Evolutionary conservation across 2,329 filamentous ascomycete genomes (phyloP), one percentile per base, ranked within the genome.

Genomic region (Berkeleyomyces basicola): DNA sequence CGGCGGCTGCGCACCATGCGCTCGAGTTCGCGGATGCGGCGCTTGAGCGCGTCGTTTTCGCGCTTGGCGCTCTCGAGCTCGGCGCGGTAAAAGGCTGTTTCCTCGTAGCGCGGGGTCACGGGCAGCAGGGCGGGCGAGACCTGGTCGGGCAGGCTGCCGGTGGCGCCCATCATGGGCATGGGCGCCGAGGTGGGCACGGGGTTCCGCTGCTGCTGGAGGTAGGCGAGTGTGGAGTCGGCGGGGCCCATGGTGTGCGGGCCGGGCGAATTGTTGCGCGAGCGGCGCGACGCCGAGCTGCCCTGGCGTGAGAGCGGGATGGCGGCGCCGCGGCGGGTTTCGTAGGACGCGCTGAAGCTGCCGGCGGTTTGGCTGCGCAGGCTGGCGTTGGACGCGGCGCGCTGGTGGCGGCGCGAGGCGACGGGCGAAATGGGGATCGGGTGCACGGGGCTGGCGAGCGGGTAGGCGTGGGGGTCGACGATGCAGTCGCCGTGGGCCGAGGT

Each of bases 1-100:
- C 76, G 72, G 9, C 76, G 71, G 58, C 80, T 77, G 5, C 77
- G 74, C 6, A 85, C 73, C 66, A 76, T 72, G 44, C 77, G 75
- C 72, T 87, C 84, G 9, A 87, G 72, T 51, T 86, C 83, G 55
- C 82, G 77, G 64, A 87, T 79, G 11, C 80, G 77, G 62, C 78
- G 75, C 74, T 83, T 84, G 55, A 87, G 72, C 0, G 71, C 70
- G 61, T 86, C 83, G 65, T 87, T 86, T 71, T 87, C 84, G 57
- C 77, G 75, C 72, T 84, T 85, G 46, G 81, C 80, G 4, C 68
- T 72, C 33, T 86, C 83, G 0, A 86, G 73, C 69, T 86, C 83
- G 44, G 77, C 75, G 3, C 82, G 76, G 67, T 82, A 82, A 64
- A 78, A 79, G 0, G 78, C 79, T 0, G 81, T 81, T 70, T 86